Conservation (phyloP, 2,329 filamentous ascomycete species). For the Fusarium lyarnte region DNA sequence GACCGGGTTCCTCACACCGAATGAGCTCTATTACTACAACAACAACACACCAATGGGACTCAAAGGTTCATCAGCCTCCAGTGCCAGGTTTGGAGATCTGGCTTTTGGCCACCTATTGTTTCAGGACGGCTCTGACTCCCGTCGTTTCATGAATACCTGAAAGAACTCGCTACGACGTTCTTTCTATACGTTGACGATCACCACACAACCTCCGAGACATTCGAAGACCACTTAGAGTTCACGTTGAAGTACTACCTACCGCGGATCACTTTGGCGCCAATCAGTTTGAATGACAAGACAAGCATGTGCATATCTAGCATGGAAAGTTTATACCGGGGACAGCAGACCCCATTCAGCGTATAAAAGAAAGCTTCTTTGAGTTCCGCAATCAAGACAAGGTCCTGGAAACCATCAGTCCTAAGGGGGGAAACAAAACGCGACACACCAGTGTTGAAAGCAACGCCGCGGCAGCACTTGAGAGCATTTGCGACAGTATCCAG, state of each 20-base stretch:
- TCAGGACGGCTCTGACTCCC: background rate
- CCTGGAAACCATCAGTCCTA: background rate
- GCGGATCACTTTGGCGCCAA: background rate
- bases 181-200: background rate
- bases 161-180: background rate
- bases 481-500: background rate
- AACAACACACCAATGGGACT: background rate
- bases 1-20: background rate
- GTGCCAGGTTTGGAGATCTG: background rate
- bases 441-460: background rate
- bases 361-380: background rate
- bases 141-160: background rate
- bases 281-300: background rate
- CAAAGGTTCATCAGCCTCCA: background rate
- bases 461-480: background rate
- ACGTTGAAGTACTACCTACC: background rate
- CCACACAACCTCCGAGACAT: background rate
- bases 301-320: background rate
- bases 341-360: background rate
- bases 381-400: background rate
- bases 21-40: background rate
- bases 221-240: background rate
- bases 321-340: background rate
- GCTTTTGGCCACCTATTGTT: background rate
- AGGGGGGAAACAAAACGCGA: background rate